Conservation (phyloP, 768 basidiomycete genomes). For the Leccinum boreale region DNA sequence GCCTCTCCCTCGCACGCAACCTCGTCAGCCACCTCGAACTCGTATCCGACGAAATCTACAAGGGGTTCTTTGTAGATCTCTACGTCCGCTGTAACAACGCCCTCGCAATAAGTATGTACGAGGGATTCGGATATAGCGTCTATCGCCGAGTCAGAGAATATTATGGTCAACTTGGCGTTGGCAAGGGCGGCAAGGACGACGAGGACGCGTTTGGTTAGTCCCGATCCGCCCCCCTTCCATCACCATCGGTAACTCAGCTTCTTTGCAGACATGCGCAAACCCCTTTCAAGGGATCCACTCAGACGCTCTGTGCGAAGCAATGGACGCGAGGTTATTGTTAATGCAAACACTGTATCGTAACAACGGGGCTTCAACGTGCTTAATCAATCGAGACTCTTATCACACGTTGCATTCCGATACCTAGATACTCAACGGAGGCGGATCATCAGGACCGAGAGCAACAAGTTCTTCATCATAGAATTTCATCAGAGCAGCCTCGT, state of each 20-base stretch:
- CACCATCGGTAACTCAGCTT: background rate
- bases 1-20: slow-evolving; percentile 78
- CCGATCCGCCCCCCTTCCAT: background rate
- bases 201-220: slow-evolving; percentile 88
- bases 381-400: slow-evolving; percentile 1
- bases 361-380: slow-evolving; percentile 4
- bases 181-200: slow-evolving; percentile 75
- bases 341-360: slow-evolving; percentile 37
- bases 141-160: slow-evolving; percentile 89
- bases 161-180: slow-evolving; percentile 73
- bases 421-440: slow-evolving; percentile 44
- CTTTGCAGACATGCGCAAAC: slow-evolving; percentile 66
- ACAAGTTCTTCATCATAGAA: slow-evolving; percentile 78
- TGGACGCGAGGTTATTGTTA: slow-evolving; percentile 69
- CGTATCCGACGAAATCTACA: slow-evolving; percentile 77
- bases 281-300: slow-evolving; percentile 56
- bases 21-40: slow-evolving; percentile 87
- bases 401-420: slow-evolving; percentile 9
- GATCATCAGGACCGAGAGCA: slow-evolving; percentile 42
- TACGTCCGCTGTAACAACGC: slow-evolving; percentile 88
- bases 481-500: slow-evolving; percentile 45
- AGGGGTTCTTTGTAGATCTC: slow-evolving; percentile 90
- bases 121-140: slow-evolving; percentile 89
- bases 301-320: slow-evolving; percentile 68
- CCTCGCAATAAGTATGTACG: slow-evolving; percentile 89